Conservation (phyloP, 176 grass and related monocot genomes). For the Hyparrhenia diplandra region DNA sequence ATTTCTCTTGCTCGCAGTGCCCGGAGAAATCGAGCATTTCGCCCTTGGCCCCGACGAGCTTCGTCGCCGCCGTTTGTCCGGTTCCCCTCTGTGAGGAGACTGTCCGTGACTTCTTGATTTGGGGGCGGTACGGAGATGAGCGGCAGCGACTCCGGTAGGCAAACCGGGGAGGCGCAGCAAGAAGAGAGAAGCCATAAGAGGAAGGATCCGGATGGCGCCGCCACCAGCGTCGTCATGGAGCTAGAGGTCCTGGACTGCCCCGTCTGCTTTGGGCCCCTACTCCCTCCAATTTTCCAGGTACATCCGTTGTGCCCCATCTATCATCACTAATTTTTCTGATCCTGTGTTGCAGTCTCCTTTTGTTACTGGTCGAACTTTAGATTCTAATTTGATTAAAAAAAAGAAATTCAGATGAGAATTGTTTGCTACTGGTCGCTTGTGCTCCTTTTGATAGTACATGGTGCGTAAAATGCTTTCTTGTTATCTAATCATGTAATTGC, state of each 20-base stretch:
- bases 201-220: not conserved
- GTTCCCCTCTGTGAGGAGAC: not conserved
- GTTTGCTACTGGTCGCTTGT: not conserved
- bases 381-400: not conserved
- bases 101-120: not conserved
- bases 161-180: not conserved
- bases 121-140: not conserved
- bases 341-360: not conserved
- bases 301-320: not conserved
- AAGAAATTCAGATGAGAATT: not conserved
- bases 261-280: slow-evolving; percentile 36
- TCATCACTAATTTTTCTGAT: not conserved
- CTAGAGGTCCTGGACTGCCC: slow-evolving; percentile 44
- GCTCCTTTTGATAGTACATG: not conserved
- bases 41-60: not conserved
- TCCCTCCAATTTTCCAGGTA: slow-evolving; percentile 5
- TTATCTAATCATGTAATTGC: not conserved
- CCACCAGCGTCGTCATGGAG: slow-evolving; percentile 3
- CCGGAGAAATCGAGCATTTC: not conserved
- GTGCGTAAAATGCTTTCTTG: not conserved
- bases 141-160: not conserved
- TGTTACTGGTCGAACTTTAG: not conserved
- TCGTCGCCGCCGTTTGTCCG: not conserved
- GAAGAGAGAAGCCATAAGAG: not conserved
- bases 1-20: not conserved